Conservation (phyloP, 1,139 yeast genomes). For the Casaregolazyma lundiana region DNA sequence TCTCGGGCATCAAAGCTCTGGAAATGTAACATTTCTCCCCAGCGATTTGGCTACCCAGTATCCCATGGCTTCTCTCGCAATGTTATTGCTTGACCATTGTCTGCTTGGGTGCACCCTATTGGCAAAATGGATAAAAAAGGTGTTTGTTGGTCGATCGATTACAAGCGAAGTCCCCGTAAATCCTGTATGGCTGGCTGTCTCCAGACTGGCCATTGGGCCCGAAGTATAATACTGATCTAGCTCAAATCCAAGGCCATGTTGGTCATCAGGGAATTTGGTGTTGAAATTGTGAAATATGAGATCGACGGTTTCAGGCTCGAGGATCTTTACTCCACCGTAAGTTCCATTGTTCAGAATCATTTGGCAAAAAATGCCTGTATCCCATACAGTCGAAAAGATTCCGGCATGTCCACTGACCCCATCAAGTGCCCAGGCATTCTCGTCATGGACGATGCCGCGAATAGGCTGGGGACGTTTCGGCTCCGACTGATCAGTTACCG, state of each 20-base stretch:
- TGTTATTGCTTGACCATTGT: constrained; percentile 14
- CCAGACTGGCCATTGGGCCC: constrained; percentile 15
- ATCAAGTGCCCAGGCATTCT: constrained; percentile 18
- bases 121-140: constrained; percentile 17
- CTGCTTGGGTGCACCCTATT: constrained; percentile 20
- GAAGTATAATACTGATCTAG: constrained; percentile 17
- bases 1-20: too few species aligned
- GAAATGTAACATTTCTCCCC: constrained; percentile 2
- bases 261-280: constrained; percentile 14
- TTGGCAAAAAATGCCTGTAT: constrained; percentile 16
- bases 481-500: constrained; percentile 9
- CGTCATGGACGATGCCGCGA: constrained; percentile 21
- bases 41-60: constrained; percentile 4
- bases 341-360: constrained; percentile 20
- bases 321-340: constrained; percentile 11
- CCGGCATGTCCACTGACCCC: constrained; percentile 23
- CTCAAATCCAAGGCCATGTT: constrained; percentile 21
- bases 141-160: constrained; percentile 14
- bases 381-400: constrained; percentile 18
- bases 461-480: constrained; percentile 20
- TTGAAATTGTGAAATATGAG: constrained; percentile 16
- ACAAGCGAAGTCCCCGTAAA: constrained; percentile 22
- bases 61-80: constrained; percentile 14
- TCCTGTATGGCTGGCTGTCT: constrained; percentile 20
- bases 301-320: constrained; percentile 13